A percentile compares a stretch with the other conserved stretches of the same genome.
phyloP scores from a whole-genome alignment of 441 rosid species.

The Gossypium gossypioides region DNA sequence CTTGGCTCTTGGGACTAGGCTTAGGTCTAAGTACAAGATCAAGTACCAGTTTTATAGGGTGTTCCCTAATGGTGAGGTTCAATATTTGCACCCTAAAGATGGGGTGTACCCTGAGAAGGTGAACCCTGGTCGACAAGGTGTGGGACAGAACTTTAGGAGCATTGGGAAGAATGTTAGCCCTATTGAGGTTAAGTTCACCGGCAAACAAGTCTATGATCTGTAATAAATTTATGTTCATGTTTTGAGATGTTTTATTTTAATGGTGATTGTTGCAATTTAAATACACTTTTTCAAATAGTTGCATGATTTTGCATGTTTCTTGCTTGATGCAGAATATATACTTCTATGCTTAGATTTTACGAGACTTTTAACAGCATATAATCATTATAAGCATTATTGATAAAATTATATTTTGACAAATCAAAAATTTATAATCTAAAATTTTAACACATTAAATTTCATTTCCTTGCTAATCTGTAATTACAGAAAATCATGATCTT shows the following conservation, averaged over 20 bases:
- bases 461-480: background rate
- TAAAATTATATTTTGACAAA: no score
- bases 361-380: no score
- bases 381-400: no score
- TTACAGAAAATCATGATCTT: background rate
- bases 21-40: constrained; percentile 77
- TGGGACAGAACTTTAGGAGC: constrained; percentile 54
- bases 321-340: no score
- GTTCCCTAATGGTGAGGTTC: constrained; percentile 57
- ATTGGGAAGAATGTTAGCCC: constrained; percentile 71
- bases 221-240: constrained; percentile 4
- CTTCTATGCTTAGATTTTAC: no score
- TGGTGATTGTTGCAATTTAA: background rate
- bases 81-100: constrained; percentile 63
- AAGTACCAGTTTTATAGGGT: constrained; percentile 73
- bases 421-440: no score
- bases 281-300: background rate
- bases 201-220: constrained; percentile 57
- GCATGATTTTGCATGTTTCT: background rate
- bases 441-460: no score
- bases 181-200: constrained; percentile 75
- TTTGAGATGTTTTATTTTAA: background rate
- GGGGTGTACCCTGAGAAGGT: constrained; percentile 77
- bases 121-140: constrained; percentile 60
- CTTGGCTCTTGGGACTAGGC: constrained; percentile 58